phyloP scores from a whole-genome alignment of 345 rosid genomes.

The Limnanthes douglasii region DNA sequence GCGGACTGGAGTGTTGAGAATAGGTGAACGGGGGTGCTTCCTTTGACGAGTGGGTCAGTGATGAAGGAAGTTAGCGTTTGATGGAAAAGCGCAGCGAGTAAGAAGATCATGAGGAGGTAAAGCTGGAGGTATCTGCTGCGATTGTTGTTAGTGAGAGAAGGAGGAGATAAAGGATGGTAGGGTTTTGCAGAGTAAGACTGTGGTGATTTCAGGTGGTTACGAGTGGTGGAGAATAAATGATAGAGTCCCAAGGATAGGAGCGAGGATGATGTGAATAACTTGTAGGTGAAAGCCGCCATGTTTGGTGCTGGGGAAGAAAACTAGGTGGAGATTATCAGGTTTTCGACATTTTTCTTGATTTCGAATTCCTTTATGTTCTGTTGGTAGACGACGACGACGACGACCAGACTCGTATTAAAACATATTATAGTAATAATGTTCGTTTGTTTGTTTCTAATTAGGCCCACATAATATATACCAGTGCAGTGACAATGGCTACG shows the following conservation, averaged over 20 bases:
- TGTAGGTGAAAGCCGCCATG: constrained; percentile 50
- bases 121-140: constrained; percentile 43
- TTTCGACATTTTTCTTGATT: no score
- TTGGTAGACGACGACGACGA: no score
- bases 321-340: no score
- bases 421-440: no score
- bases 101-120: constrained; percentile 38
- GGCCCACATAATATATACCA: no score
- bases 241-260: constrained; percentile 55
- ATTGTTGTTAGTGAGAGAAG: constrained; percentile 13
- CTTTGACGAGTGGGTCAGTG: constrained; percentile 75
- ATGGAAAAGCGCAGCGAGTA: constrained; percentile 50
- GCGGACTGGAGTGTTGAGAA: constrained; percentile 72
- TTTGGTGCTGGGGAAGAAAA: no score
- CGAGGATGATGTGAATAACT: constrained; percentile 44
- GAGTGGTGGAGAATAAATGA: constrained; percentile 55
- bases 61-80: constrained; percentile 49
- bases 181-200: constrained; percentile 74
- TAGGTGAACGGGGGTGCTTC: constrained; percentile 73
- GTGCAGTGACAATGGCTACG: no score
- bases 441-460: no score
- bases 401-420: no score
- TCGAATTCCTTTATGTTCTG: no score
- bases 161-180: constrained; percentile 35
- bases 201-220: constrained; percentile 49